Percentiles rank a stretch among this genome's conserved stretches.
Conservation (phyloP, 371 early-diverging fungal genomes). For the Mycotypha africana region DNA sequence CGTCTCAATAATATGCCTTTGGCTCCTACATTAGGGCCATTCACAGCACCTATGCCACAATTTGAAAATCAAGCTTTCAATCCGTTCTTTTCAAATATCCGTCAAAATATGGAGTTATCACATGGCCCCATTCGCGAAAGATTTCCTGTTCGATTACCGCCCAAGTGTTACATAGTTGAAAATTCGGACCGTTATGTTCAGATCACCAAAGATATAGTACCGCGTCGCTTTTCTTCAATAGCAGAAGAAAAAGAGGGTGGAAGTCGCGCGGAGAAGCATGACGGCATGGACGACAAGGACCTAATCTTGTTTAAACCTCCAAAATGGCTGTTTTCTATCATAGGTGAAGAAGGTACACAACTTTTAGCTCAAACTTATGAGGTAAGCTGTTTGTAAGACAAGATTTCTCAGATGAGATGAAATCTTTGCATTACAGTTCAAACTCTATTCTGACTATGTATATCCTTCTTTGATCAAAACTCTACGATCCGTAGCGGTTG, state of each 20-base stretch:
- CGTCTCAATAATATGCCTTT: constrained; percentile 16
- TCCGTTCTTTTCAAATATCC: constrained; percentile 40
- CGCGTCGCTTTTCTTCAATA: too few species aligned
- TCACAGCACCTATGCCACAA: constrained; percentile 37
- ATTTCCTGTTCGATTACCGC: constrained; percentile 29
- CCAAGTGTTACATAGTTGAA: constrained; percentile 21
- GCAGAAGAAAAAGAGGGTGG: too few species aligned
- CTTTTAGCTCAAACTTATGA: constrained; percentile 39
- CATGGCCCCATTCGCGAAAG: constrained; percentile 32
- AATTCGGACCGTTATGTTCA: constrained; percentile 9
- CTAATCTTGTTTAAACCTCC: constrained; percentile 15
- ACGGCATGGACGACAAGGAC: constrained; percentile 14
- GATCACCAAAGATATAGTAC: too few species aligned
- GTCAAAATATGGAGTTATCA: constrained; percentile 35
- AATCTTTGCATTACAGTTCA: too few species aligned
- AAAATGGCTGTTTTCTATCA: constrained; percentile 23
- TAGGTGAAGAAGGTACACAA: constrained; percentile 27
- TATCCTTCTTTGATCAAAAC: too few species aligned
- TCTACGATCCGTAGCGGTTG: constrained; percentile 51
- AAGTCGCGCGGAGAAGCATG: too few species aligned
- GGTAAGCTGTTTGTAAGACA: constrained; percentile 9
- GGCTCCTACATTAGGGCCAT: constrained; percentile 25
- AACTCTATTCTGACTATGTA: too few species aligned
- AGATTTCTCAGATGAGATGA: too few species aligned
- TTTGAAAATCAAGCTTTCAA: constrained; percentile 35